Evolutionary conservation across 768 basidiomycete species (phyloP).

Genomic region (Tricholoma matsutake): DNA sequence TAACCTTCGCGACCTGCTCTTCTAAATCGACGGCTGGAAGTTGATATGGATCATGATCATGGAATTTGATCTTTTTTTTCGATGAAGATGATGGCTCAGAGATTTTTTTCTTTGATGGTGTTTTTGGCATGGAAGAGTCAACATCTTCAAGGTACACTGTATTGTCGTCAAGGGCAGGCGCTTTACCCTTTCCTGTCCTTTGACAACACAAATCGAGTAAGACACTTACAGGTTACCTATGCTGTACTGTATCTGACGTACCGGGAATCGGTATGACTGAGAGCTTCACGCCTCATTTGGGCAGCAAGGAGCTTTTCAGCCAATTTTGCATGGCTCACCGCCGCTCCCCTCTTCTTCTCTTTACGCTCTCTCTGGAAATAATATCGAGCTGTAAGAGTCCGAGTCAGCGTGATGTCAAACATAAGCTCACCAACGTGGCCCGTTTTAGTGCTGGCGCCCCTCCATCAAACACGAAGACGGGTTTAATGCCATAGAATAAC

Average conservation of each 20-base stretch:
- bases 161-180: constrained; percentile 56
- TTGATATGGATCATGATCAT: constrained; percentile 89
- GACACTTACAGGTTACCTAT: not conserved
- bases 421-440: constrained; percentile 70
- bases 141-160: constrained; percentile 91
- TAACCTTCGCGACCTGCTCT: constrained; percentile 57
- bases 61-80: constrained; percentile 58
- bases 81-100: constrained; percentile 44
- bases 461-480: constrained; percentile 98
- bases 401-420: not conserved
- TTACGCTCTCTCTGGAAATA: constrained; percentile 71
- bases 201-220: not conserved
- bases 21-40: constrained; percentile 81
- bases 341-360: constrained; percentile 89
- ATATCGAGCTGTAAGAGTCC: not conserved
- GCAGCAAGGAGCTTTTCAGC: constrained; percentile 93
- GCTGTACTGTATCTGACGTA: not conserved
- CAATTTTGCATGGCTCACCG: constrained; percentile 76
- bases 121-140: constrained; percentile 48
- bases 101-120: constrained; percentile 41
- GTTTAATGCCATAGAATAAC: constrained; percentile 95
- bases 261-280: constrained; percentile 38
- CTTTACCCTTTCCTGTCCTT: constrained; percentile 44
- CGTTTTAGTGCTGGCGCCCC: constrained; percentile 91
- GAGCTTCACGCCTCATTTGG: constrained; percentile 85